A percentile compares a stretch with the other conserved stretches of the same genome.
Conservation (phyloP, 306 rosid species). For the Styphnolobium japonicum region DNA sequence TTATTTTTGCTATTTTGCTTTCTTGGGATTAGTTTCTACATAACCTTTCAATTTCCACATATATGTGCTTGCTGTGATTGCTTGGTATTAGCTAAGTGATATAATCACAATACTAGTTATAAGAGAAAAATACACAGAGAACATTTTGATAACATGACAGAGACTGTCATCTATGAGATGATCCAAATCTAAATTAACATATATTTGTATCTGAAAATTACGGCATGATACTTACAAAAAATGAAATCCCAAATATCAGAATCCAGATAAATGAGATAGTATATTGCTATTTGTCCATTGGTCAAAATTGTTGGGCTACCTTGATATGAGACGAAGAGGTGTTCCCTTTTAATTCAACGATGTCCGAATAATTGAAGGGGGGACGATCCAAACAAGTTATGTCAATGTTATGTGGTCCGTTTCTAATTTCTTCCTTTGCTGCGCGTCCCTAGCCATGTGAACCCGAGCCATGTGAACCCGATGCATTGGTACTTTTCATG, state of each 20-base stretch:
- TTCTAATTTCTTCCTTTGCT: background rate
- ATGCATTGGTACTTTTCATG: background rate
- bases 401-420: conserved; percentile 3
- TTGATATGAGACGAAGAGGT: background rate
- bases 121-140: no score
- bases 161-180: no score
- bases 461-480: no score
- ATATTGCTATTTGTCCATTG: background rate
- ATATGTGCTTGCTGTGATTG: no score
- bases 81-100: no score
- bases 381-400: background rate
- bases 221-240: background rate
- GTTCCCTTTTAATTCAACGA: background rate
- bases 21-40: no score
- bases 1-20: no score
- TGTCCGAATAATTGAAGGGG: background rate
- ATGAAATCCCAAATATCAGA: background rate
- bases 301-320: background rate
- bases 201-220: background rate
- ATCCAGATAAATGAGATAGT: background rate
- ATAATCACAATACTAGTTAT: no score
- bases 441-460: background rate
- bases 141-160: no score
- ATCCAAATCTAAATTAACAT: background rate
- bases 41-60: no score